These are phyloP conservation scores for Thozetella sp. DNA, from an alignment of 495 filamentous ascomycete species.

Conservation along the genomic window DNA sequence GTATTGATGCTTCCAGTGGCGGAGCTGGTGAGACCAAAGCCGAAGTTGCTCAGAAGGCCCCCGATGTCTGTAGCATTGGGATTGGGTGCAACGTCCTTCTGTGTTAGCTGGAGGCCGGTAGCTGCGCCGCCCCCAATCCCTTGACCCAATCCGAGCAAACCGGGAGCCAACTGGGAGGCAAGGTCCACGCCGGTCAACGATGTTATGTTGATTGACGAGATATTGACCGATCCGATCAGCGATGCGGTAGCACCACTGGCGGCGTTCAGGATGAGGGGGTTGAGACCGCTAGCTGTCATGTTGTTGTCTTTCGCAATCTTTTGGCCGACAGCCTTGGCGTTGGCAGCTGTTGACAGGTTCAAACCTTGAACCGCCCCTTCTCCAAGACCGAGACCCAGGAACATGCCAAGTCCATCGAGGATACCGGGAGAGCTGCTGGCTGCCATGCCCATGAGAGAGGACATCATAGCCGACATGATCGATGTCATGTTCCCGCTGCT, in stretches of 20 bases:
- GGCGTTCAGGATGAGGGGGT: neutral
- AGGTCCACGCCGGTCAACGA: neutral
- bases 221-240: neutral
- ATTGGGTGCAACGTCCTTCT: neutral
- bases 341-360: constrained; percentile 6
- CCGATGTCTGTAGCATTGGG: constrained; percentile 5
- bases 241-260: neutral
- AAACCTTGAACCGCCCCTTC: constrained; percentile 5
- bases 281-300: constrained; percentile 1
- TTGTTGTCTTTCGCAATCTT: neutral
- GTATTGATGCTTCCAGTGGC: constrained; percentile 1
- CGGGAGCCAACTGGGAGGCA: neutral
- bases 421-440: neutral
- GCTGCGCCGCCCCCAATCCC: constrained; percentile 6
- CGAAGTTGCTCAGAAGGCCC: constrained; percentile 3
- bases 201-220: neutral
- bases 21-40: constrained; percentile 1
- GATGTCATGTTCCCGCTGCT: constrained; percentile 2
- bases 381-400: constrained; percentile 7
- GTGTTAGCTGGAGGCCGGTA: neutral
- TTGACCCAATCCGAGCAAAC: neutral
- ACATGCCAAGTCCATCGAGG: constrained; percentile 2
- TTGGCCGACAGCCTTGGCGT: neutral
- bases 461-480: neutral
- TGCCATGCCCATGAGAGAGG: neutral